Percentiles rank a stretch among this genome's conserved stretches.
phyloP scores from a whole-genome alignment of 2,329 filamentous ascomycete genomes.

The Biscogniauxia sp. region DNA sequence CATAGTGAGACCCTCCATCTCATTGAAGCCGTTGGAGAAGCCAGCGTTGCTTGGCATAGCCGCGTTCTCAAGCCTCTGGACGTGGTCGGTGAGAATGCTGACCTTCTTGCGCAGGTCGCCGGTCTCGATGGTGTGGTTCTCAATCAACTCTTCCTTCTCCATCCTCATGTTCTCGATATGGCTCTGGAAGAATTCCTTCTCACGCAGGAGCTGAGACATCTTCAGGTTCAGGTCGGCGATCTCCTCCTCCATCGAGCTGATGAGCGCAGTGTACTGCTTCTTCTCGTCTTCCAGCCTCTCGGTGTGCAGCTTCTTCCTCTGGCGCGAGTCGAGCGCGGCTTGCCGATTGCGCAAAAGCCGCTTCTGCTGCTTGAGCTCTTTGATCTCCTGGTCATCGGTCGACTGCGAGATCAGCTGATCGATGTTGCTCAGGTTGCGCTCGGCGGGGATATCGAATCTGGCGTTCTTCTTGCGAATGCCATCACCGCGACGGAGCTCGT shows the following conservation, averaged over 20 bases:
- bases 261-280: constrained; percentile 78
- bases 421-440: constrained; percentile 91
- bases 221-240: constrained; percentile 66
- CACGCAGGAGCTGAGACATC: constrained; percentile 67
- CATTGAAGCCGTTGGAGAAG: constrained; percentile 70
- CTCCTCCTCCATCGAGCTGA: constrained; percentile 76
- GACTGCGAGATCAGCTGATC: constrained; percentile 87
- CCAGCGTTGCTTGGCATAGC: constrained; percentile 57
- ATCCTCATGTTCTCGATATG: constrained; percentile 74
- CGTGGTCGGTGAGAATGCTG: constrained; percentile 71
- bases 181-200: constrained; percentile 72
- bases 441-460: constrained; percentile 92
- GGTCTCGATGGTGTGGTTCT: constrained; percentile 83
- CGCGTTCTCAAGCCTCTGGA: constrained; percentile 67
- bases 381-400: constrained; percentile 88
- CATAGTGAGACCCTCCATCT: constrained; percentile 83
- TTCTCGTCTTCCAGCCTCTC: constrained; percentile 96
- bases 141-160: constrained; percentile 91
- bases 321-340: constrained; percentile 93
- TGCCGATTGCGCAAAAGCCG: constrained; percentile 90
- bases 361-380: constrained; percentile 98
- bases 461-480: constrained; percentile 99
- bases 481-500: constrained; percentile 74
- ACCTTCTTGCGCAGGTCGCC: constrained; percentile 92
- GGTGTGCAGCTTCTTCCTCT: constrained; percentile 97